These are phyloP conservation scores for Amphichorda felina DNA, from an alignment of 2,329 filamentous ascomycete species.

Conservation along the genomic window DNA sequence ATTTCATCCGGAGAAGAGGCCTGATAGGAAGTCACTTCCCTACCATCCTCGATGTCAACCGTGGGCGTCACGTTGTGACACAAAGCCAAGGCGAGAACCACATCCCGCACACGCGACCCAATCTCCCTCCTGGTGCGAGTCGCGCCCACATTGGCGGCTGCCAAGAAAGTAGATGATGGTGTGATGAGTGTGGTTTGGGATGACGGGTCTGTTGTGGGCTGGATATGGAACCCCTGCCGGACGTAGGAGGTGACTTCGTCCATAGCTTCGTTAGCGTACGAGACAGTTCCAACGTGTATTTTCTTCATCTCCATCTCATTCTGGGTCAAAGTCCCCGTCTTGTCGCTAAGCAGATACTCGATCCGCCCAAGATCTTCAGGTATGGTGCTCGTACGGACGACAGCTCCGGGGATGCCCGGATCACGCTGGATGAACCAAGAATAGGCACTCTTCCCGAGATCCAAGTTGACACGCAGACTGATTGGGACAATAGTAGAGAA, in stretches of 20 bases:
- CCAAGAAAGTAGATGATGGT: conserved; percentile 58
- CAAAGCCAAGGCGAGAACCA: conserved; percentile 81
- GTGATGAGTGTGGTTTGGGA: conserved; percentile 51
- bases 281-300: conserved; percentile 95
- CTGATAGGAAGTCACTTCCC: conserved; percentile 75
- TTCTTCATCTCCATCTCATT: conserved; percentile 99
- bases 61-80: conserved; percentile 95
- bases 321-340: conserved; percentile 94
- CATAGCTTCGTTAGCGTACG: conserved; percentile 97
- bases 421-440: conserved; percentile 92
- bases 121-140: conserved; percentile 89
- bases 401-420: conserved; percentile 76
- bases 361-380: conserved; percentile 93
- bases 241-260: conserved; percentile 87
- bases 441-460: conserved; percentile 94
- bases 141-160: conserved; percentile 47
- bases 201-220: conserved; percentile 29
- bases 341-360: conserved; percentile 92
- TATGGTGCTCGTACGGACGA: conserved; percentile 94
- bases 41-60: conserved; percentile 65
- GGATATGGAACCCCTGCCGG: conserved; percentile 63
- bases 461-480: conserved; percentile 88
- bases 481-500: conserved; percentile 99
- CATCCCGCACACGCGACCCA: conserved; percentile 81
- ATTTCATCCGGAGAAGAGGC: conserved; percentile 97